Conservation (phyloP, 2,329 filamentous ascomycete genomes). For the Fusarium sulawesiense region DNA sequence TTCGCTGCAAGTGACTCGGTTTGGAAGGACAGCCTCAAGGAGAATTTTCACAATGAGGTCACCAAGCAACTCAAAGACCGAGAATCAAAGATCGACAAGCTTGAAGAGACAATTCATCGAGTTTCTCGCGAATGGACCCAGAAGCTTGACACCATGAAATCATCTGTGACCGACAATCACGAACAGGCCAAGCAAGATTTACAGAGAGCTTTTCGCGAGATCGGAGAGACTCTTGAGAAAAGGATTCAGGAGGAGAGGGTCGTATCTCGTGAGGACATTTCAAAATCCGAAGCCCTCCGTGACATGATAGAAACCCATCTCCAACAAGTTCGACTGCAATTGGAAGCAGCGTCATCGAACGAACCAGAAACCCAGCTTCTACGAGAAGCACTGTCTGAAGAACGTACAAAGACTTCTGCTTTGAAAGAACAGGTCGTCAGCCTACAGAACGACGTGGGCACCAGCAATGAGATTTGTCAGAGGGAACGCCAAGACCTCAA, state of each 20-base stretch:
- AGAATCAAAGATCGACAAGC: conserved; percentile 32
- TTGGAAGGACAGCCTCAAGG: conserved; percentile 9
- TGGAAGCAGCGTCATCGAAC: conserved; percentile 7
- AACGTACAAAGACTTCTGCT: conserved; percentile 14
- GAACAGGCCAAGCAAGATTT: conserved; percentile 33
- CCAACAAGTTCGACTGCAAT: conserved; percentile 31
- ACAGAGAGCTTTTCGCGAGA: conserved; percentile 25
- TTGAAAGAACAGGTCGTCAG: conserved; percentile 38
- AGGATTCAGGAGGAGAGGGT: conserved; percentile 40
- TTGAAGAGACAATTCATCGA: conserved; percentile 38
- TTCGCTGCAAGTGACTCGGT: conserved; percentile 10
- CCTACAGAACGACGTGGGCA: conserved; percentile 39
- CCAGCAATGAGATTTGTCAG: conserved; percentile 35
- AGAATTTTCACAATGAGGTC: conserved; percentile 28
- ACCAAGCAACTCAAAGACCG: conserved; percentile 33
- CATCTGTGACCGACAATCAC: conserved; percentile 13
- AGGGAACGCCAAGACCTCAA: conserved; percentile 48
- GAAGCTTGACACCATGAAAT: conserved; percentile 35
- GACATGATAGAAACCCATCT: conserved; percentile 37
- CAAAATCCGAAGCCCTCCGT: conserved; percentile 25
- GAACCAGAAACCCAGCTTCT: conserved; percentile 6
- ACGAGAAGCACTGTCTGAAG: conserved; percentile 14
- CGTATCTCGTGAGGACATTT: conserved; percentile 32
- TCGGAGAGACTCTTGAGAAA: conserved; percentile 40
- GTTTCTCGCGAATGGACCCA: conserved; percentile 30